Evolutionary conservation across 257 asterid species (phyloP).

Genomic region (Perilla frutescens): DNA sequence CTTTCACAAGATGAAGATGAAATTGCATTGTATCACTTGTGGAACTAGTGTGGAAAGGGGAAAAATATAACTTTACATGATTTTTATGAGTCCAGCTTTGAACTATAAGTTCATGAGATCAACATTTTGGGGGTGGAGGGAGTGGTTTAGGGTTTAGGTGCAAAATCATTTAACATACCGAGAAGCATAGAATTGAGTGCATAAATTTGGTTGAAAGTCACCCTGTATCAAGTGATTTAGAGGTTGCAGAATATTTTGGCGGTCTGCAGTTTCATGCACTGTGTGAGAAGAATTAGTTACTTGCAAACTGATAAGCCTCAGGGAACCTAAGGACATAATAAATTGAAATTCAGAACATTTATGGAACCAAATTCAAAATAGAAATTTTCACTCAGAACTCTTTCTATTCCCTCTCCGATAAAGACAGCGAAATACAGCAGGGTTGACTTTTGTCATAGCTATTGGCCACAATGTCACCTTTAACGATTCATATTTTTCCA

Average conservation of each 20-base stretch:
- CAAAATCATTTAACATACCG: not conserved
- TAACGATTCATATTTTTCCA: conserved; percentile 9
- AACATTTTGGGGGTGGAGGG: too few species aligned
- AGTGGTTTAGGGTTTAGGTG: too few species aligned
- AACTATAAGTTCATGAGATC: not conserved
- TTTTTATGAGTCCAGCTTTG: not conserved
- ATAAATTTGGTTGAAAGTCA: not conserved
- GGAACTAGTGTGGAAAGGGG: not conserved
- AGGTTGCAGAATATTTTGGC: not conserved
- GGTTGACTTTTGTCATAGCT: conserved; percentile 9
- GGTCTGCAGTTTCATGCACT: conserved; percentile 6
- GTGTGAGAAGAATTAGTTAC: not conserved
- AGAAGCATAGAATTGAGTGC: not conserved
- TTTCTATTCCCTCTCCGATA: not conserved
- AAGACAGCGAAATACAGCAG: not conserved
- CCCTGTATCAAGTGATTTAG: not conserved
- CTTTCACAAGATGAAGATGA: not conserved
- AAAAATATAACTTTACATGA: not conserved
- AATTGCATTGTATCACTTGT: not conserved
- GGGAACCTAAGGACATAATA: too few species aligned
- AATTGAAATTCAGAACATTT: too few species aligned
- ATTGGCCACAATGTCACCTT: conserved; percentile 25
- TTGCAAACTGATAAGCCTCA: too few species aligned
- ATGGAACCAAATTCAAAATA: too few species aligned
- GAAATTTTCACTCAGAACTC: not conserved